These are phyloP conservation scores for Tetracladium setigerum DNA, from an alignment of 495 filamentous ascomycete genomes.

Conservation along the genomic window DNA sequence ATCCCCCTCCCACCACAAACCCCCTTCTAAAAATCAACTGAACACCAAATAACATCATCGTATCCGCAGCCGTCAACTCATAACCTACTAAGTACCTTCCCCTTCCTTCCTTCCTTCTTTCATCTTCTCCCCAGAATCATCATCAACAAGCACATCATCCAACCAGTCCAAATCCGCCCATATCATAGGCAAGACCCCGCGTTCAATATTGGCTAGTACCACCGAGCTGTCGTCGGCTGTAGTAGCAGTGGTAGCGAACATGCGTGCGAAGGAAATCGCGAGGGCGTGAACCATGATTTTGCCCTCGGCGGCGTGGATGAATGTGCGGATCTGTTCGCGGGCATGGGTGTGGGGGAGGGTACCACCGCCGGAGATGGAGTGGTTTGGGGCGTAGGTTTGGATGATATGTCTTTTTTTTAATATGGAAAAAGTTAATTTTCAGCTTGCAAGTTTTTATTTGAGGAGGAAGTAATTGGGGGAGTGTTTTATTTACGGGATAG, in stretches of 20 bases:
- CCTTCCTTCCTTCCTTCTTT: neutral
- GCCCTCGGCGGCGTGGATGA: slow-evolving; percentile 32
- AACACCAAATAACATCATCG: slow-evolving; percentile 28
- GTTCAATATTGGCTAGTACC: slow-evolving; percentile 12
- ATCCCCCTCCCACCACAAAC: slow-evolving; percentile 2
- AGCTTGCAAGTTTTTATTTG: too few species aligned
- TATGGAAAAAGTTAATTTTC: too few species aligned
- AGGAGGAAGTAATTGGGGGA: too few species aligned
- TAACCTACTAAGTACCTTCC: slow-evolving; percentile 28
- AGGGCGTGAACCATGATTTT: slow-evolving; percentile 29
- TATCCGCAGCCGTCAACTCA: slow-evolving; percentile 27
- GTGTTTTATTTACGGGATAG: neutral
- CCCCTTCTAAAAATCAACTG: slow-evolving; percentile 27
- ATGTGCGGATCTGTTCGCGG: slow-evolving; percentile 24
- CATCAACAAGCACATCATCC: slow-evolving; percentile 18
- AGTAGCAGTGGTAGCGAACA: slow-evolving; percentile 12
- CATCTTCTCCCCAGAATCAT: too few species aligned
- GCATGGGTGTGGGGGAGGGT: neutral
- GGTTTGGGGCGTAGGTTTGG: slow-evolving; percentile 28
- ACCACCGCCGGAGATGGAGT: slow-evolving; percentile 21
- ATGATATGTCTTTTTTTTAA: slow-evolving; percentile 24
- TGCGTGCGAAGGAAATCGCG: slow-evolving; percentile 27
- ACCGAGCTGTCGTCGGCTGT: slow-evolving; percentile 1
- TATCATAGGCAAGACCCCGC: slow-evolving; percentile 23
- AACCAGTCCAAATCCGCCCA: slow-evolving; percentile 29